A percentile compares a stretch with the other conserved stretches of the same genome.
These are phyloP conservation scores for Amauroascus niger DNA, from an alignment of 2,329 filamentous ascomycete species.

Conservation along the genomic window DNA sequence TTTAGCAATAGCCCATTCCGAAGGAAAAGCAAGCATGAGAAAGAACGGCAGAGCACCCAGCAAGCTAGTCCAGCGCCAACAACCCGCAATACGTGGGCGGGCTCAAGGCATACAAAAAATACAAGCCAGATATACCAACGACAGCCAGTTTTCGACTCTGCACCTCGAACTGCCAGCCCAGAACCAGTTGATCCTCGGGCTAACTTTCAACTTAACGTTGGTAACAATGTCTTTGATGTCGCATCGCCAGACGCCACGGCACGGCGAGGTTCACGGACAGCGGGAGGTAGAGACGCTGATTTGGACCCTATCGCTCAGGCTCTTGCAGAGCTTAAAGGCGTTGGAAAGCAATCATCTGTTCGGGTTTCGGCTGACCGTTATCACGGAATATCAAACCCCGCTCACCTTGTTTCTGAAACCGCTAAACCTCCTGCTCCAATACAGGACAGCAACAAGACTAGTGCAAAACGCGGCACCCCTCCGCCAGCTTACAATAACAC, in stretches of 20 bases:
- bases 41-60: conserved; percentile 40
- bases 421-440: conserved; percentile 16
- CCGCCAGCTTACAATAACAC: conserved; percentile 75
- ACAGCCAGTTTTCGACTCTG: conserved; percentile 20
- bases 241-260: conserved; percentile 58
- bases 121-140: conserved; percentile 23
- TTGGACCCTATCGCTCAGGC: conserved; percentile 84
- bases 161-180: conserved; percentile 46
- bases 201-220: conserved; percentile 85
- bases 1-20: conserved; percentile 91
- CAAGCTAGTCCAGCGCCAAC: conserved; percentile 31
- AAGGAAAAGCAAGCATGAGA: conserved; percentile 75
- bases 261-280: conserved; percentile 30
- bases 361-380: conserved; percentile 95
- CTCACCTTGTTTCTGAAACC: conserved; percentile 39
- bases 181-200: conserved; percentile 86
- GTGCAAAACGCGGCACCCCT: conserved; percentile 61
- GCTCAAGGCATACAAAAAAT: conserved; percentile 36
- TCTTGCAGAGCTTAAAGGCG: conserved; percentile 82
- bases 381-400: conserved; percentile 82
- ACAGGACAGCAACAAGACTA: conserved; percentile 22
- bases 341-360: conserved; percentile 66
- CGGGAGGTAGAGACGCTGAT: conserved; percentile 47
- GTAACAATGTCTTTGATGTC: conserved; percentile 92
- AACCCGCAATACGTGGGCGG: conserved; percentile 46